phyloP scores from a whole-genome alignment of 73 alveolate genomes.

The Paramecium octaurelia region DNA sequence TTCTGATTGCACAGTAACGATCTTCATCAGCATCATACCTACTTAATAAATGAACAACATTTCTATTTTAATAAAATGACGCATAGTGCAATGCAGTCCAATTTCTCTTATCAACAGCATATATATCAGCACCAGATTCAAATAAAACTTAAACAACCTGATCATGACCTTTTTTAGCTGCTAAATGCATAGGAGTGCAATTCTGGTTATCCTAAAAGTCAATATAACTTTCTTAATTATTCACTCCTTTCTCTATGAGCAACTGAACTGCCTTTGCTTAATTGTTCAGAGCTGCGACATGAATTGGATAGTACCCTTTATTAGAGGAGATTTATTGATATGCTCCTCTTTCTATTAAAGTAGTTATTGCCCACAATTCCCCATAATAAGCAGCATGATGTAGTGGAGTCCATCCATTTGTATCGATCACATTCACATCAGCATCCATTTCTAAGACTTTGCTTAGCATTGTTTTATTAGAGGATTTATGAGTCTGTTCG shows the following conservation, averaged over 20 bases:
- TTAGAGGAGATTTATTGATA: conserved; percentile 24
- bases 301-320: conserved; percentile 61
- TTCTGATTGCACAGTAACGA: conserved; percentile 45
- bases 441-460: conserved; percentile 42
- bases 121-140: conserved; percentile 18
- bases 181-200: conserved; percentile 56
- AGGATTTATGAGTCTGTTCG: background rate
- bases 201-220: background rate
- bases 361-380: conserved; percentile 23
- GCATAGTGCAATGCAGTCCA: conserved; percentile 64
- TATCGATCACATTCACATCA: conserved; percentile 46
- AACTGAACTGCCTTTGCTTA: conserved; percentile 60
- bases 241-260: conserved; percentile 63
- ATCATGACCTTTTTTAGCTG: conserved; percentile 54
- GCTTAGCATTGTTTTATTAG: background rate
- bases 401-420: conserved; percentile 73
- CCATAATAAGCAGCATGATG: conserved; percentile 75
- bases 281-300: conserved; percentile 79
- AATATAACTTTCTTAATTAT: background rate
- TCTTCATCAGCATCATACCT: conserved; percentile 48
- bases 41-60: conserved; percentile 44
- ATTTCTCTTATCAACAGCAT: conserved; percentile 47
- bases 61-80: conserved; percentile 46
- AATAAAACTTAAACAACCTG: conserved; percentile 6
- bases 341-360: conserved; percentile 52